These are phyloP conservation scores for Candida tropicalis DNA, from an alignment of 1,139 yeast species.

Conservation along the genomic window DNA sequence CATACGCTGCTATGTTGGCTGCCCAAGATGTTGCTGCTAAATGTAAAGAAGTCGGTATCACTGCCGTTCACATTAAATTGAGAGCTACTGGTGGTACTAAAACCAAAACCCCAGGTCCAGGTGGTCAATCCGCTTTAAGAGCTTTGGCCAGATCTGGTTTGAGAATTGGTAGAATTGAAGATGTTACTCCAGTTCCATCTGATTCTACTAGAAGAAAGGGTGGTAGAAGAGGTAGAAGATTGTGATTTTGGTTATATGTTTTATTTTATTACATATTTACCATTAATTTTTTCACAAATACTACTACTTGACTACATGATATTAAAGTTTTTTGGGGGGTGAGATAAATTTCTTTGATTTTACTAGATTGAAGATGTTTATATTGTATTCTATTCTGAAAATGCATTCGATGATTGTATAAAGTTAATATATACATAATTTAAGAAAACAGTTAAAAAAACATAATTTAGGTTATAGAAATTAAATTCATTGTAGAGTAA, in stretches of 20 bases:
- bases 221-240: constrained; percentile 99
- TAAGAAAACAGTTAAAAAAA: constrained; percentile 4
- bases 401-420: constrained; percentile 9
- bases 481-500: too few species aligned
- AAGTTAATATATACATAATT: constrained; percentile 9
- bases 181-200: constrained; percentile 99
- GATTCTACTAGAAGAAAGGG: constrained; percentile 99
- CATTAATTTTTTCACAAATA: not conserved
- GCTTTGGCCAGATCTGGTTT: constrained; percentile 99
- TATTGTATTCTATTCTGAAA: constrained; percentile 8
- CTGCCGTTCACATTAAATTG: constrained; percentile 99
- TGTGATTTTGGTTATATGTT: constrained; percentile 51
- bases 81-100: constrained; percentile 99
- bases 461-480: too few species aligned
- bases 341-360: constrained; percentile 2
- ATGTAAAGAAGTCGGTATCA: constrained; percentile 99
- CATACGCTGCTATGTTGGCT: constrained; percentile 99
- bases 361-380: not conserved
- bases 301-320: constrained; percentile 4
- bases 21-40: constrained; percentile 99
- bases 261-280: too few species aligned
- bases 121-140: constrained; percentile 99
- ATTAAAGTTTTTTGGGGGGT: constrained; percentile 1
- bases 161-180: constrained; percentile 99
- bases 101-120: constrained; percentile 99